phyloP scores from a whole-genome alignment of 2,329 filamentous ascomycete species.

The Podosphaera fusca region DNA sequence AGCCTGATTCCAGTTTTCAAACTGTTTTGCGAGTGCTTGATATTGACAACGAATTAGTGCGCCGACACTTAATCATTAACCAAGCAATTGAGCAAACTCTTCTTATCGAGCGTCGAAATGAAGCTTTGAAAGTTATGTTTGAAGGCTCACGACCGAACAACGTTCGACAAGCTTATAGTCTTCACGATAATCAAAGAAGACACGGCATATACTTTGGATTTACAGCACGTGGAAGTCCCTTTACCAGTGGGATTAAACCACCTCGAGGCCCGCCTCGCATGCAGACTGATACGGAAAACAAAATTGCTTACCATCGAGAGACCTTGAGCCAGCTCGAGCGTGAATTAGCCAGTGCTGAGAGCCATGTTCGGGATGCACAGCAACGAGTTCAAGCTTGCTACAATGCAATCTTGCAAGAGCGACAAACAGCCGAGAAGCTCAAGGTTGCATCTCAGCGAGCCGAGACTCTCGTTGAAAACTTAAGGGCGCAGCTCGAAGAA shows the following conservation, averaged over 20 bases:
- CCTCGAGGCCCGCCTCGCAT: constrained; percentile 35
- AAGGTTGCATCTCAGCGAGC: constrained; percentile 32
- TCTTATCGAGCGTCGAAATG: constrained; percentile 42
- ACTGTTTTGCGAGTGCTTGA: constrained; percentile 64
- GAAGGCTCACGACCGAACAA: constrained; percentile 35
- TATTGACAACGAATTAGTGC: constrained; percentile 58
- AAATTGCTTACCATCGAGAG: constrained; percentile 31
- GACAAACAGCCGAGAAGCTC: constrained; percentile 23
- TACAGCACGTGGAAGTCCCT: constrained; percentile 19
- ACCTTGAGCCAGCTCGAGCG: constrained; percentile 28
- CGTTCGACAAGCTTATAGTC: constrained; percentile 47
- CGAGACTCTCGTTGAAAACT: constrained; percentile 30
- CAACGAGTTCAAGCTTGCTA: constrained; percentile 24
- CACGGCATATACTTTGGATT: constrained; percentile 36
- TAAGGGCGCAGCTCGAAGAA: constrained; percentile 37
- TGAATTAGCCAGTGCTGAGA: constrained; percentile 27
- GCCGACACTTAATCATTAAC: constrained; percentile 64
- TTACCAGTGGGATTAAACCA: constrained; percentile 24
- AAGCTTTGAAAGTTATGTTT: constrained; percentile 49
- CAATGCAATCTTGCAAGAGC: constrained; percentile 26
- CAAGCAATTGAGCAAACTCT: constrained; percentile 66
- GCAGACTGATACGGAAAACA: constrained; percentile 49
- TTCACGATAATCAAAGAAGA: constrained; percentile 35
- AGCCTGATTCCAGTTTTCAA: constrained; percentile 49
- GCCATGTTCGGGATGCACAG: constrained; percentile 16